These are phyloP conservation scores for Urtica urens DNA, from an alignment of 306 rosid genomes.

Conservation along the genomic window DNA sequence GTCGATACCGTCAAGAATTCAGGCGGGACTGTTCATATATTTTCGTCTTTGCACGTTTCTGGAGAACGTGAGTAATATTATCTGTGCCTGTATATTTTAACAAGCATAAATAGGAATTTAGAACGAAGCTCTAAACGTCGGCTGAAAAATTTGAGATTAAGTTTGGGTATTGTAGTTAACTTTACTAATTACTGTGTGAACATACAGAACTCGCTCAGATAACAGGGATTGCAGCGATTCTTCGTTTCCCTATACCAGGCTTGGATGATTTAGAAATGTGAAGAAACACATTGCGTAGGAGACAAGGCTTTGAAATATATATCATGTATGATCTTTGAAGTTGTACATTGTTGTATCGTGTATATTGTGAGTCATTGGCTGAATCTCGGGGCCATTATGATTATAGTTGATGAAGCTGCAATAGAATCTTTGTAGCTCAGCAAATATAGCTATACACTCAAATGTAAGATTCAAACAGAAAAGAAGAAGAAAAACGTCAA, in stretches of 20 bases:
- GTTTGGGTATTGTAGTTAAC: no score
- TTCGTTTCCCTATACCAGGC: constrained; percentile 93
- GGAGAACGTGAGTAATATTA: constrained; percentile 79
- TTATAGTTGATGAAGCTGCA: background rate
- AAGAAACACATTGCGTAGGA: background rate
- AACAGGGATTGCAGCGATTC: constrained; percentile 79
- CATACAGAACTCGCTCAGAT: constrained; percentile 68
- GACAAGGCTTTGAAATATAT: background rate
- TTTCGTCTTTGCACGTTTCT: constrained; percentile 91
- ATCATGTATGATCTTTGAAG: no score
- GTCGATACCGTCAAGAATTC: constrained; percentile 73
- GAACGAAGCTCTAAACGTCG: background rate
- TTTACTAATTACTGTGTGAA: background rate
- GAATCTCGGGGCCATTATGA: background rate
- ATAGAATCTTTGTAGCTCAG: background rate
- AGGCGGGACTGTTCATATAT: constrained; percentile 82
- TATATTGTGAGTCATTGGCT: background rate
- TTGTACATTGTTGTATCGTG: background rate
- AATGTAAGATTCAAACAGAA: no score
- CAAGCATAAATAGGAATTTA: background rate
- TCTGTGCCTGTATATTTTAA: background rate
- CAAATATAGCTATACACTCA: no score
- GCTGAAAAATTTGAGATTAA: background rate
- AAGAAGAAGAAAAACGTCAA: no score
- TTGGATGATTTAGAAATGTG: constrained; percentile 91